Evolutionary conservation across 345 rosid genomes (phyloP), one percentile per base, ranked within the genome.

Genomic region (Kernera saxatilis): DNA sequence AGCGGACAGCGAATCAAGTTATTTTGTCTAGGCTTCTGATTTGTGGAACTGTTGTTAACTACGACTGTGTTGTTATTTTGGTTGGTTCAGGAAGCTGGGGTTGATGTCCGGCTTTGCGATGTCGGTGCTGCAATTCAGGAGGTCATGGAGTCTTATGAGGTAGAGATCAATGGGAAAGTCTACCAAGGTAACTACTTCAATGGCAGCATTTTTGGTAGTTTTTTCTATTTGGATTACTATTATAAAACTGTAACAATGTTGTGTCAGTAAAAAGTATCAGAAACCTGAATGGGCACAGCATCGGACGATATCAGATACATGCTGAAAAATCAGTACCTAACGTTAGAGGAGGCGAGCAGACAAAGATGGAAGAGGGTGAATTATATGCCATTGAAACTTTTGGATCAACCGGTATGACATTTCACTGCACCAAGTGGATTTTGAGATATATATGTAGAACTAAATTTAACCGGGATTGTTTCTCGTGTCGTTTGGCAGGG

Each of bases 321-420:
- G 96, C 98, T 62, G 96, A 89, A 32, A 94, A 94, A 84, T 88
- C 91, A 6, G 98, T 94, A 64, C 99, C 98, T 32, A 85, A 87
- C 37, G 95, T 91, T 51, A 94, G 86, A 81, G 93, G 97, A 62
- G 99, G 99, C 25, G 96, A 89, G 85, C 98, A 91, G 78, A 91
- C 93, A 56, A 94, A 91, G 74, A 89, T 91, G 99, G 98, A 94
- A 83, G 98, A 94, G 84, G 98, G 99, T 25, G 96, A 89, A 85
- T 84, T 86, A 81, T 91, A 79, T 26, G 99, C 99, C 51, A 89
- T 89, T 35, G 98, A 94, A 83, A 91, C 98, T 58, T 94, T 89
- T 75, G 98, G 82, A 64, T 91, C 98, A 25, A 88, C 98, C 43
- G 99, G 98, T 94, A 60, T 40, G 78, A 6, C 82, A 86, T 23